A percentile compares a stretch with the other conserved stretches of the same genome.
Evolutionary conservation across 805 yeast species (phyloP).

Genomic region (Maudiozyma saulgeensis): DNA sequence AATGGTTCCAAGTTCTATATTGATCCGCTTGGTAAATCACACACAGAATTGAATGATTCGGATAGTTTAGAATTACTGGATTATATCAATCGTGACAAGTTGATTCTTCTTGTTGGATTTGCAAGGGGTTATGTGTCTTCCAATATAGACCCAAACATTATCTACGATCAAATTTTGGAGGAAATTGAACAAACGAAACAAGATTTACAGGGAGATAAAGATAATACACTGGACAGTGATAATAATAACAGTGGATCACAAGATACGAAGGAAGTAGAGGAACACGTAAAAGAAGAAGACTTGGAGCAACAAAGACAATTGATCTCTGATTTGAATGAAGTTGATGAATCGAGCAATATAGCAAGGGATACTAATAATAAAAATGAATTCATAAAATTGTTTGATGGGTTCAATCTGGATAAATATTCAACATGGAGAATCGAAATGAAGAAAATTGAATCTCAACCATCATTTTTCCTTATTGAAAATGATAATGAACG

Average conservation of each 20-base stretch:
- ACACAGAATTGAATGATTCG: slow-evolving; percentile 23
- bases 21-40: slow-evolving; percentile 23
- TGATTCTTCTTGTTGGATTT: slow-evolving; percentile 16
- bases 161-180: slow-evolving; percentile 14
- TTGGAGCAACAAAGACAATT: neutral
- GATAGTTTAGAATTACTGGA: slow-evolving; percentile 21
- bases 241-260: neutral
- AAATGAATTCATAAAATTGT: slow-evolving; percentile 27
- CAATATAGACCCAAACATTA: slow-evolving; percentile 4
- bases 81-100: slow-evolving; percentile 21
- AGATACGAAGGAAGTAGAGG: neutral
- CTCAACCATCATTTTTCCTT: slow-evolving; percentile 34
- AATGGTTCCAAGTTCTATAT: slow-evolving; percentile 37
- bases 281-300: neutral
- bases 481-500: slow-evolving; percentile 31
- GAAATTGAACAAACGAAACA: slow-evolving; percentile 9
- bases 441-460: slow-evolving; percentile 33
- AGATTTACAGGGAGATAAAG: slow-evolving; percentile 5
- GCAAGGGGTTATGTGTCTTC: slow-evolving; percentile 15
- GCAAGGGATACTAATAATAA: no score
- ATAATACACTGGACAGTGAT: neutral
- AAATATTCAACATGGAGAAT: slow-evolving; percentile 42
- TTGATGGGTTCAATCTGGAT: slow-evolving; percentile 30
- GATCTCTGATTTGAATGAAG: neutral
- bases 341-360: neutral